Evolutionary conservation across 257 asterid genomes (phyloP).

Genomic region (Solanum gracilifrons): DNA sequence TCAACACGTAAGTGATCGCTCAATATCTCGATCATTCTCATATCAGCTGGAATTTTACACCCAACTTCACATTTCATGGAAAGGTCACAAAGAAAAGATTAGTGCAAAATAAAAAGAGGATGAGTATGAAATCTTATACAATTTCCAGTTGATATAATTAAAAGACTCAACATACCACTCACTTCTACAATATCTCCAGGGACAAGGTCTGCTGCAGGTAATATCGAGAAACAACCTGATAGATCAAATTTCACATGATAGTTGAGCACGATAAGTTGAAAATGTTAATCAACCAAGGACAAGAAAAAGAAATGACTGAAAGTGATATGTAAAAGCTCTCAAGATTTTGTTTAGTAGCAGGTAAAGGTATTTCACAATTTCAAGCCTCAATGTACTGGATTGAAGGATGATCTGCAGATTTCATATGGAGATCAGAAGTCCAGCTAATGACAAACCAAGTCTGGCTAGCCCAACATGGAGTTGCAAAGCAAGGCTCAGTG

Average conservation of each 20-base stretch:
- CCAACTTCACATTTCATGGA: constrained; percentile 54
- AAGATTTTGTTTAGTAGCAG: not conserved
- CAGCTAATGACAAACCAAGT: not conserved
- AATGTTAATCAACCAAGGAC: not conserved
- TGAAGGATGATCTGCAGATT: not conserved
- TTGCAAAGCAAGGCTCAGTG: not conserved
- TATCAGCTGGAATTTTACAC: constrained; percentile 95
- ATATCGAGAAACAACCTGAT: constrained; percentile 84
- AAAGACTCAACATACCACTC: constrained; percentile 49
- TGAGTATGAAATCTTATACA: not conserved
- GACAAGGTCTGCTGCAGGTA: constrained; percentile 94
- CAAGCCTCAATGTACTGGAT: not conserved
- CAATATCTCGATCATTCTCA: constrained; percentile 93
- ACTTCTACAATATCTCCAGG: constrained; percentile 99
- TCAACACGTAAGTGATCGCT: constrained; percentile 90
- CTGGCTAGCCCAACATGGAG: not conserved
- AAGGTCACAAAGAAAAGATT: constrained; percentile 4
- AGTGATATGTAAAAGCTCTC: not conserved
- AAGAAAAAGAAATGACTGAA: not conserved
- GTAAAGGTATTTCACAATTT: not conserved
- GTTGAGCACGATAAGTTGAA: not conserved
- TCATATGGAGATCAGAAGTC: not conserved
- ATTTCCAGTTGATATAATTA: constrained; percentile 4
- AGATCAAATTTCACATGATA: constrained; percentile 8
- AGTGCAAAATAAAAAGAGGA: not conserved